Conservation (phyloP, 1,139 yeast species). For the Blastobotrys petasosporus region DNA sequence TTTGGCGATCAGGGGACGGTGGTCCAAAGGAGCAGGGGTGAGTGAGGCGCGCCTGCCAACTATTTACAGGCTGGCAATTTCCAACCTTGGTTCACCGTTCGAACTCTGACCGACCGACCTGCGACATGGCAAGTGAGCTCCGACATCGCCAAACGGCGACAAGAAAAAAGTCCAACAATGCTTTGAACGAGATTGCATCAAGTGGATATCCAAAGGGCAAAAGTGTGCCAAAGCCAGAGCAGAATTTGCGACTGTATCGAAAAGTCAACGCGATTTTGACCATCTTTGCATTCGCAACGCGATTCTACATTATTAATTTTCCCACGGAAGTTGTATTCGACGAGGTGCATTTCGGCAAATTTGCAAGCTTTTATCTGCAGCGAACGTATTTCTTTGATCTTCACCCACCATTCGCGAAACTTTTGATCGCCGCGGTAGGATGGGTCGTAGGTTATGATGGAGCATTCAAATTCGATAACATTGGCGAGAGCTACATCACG, state of each 20-base stretch:
- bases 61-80: background rate
- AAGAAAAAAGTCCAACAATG: conserved; percentile 11
- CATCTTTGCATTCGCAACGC: conserved; percentile 55
- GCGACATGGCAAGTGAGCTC: conserved; percentile 6
- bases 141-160: conserved; percentile 11
- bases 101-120: background rate
- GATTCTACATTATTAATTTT: conserved; percentile 64
- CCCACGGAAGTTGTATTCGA: conserved; percentile 94
- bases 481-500: conserved; percentile 73
- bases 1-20: background rate
- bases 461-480: conserved; percentile 78
- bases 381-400: conserved; percentile 60
- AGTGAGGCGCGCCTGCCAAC: background rate
- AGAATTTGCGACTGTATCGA: conserved; percentile 1
- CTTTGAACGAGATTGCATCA: conserved; percentile 3
- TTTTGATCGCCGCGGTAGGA: conserved; percentile 86
- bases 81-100: background rate
- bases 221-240: background rate
- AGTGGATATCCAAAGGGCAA: conserved; percentile 9
- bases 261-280: conserved; percentile 42
- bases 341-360: conserved; percentile 91
- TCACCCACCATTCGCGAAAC: conserved; percentile 96
- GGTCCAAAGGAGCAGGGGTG: background rate
- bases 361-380: conserved; percentile 37
- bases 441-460: conserved; percentile 88